Evolutionary conservation across 345 rosid species (phyloP), one percentile per base, ranked within the genome.

Genomic region (Erysimum cheiranthoides): DNA sequence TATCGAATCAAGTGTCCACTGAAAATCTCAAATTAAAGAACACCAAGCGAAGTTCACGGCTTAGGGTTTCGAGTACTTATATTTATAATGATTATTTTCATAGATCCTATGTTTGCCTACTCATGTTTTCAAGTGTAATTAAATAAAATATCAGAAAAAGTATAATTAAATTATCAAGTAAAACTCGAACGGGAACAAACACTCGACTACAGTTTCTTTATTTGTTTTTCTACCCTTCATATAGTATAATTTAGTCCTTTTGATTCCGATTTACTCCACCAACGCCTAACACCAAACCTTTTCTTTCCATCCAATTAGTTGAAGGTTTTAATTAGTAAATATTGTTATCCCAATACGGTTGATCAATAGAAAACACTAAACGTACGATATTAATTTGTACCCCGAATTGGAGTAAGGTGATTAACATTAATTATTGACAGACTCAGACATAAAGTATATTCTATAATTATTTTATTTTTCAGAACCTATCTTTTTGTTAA

Each of bases 1-100:
- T 27, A 16, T 63, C 27, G 25, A 63, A 43, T 43, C 38, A 43
- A 63, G 52, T 14, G 49, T 27, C 17, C 16, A 62, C 51, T 42
- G 25, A 7, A 30, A 56, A 16, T 13, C 52, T 42, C 51, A 63
- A 28, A 30, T n/a, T 42, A 43, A 40, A 62, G 5, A 42, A 45
- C 53, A 43, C 38, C 43, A 43, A 45, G 68, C 68, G 53, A 64
- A 31, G 28, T 45, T 64, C 54, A 31, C 68, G 54, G 54, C 68
- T 30, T 64, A 64, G 68, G 54, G 39, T 45, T 64, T 46, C 68
- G 68, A 43, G 68, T 25, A 39, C 34, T 61, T 25, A 21, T 5
- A n/a, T n/a, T n/a, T n/a, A 36, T 36, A 60, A 12, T 10, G 34
- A 61, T 39, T 31, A 56, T 56, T 54, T 32, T 36, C 16, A 9